phyloP scores from a whole-genome alignment of 495 filamentous ascomycete genomes.

The Penicillium cataractarum region DNA sequence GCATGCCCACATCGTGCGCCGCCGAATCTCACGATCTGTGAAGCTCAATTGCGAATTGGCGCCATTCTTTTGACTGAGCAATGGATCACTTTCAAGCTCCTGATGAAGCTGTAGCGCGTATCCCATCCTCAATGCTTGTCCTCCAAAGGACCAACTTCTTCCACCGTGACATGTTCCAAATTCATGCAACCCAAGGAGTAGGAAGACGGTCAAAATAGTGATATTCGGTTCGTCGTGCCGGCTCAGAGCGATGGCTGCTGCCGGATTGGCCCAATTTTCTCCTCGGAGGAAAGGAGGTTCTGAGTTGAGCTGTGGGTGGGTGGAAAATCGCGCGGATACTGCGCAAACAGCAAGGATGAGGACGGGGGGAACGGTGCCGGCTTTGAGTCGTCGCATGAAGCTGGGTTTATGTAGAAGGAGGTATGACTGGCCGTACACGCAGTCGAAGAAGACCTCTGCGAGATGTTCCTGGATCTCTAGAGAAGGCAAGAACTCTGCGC shows the following conservation, averaged over 20 bases:
- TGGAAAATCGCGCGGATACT: constrained; percentile 92
- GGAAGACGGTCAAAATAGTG: constrained; percentile 84
- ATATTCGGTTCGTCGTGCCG: constrained; percentile 95
- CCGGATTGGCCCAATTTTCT: constrained; percentile 84
- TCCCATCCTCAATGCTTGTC: constrained; percentile 94
- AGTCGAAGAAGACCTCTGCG: constrained; percentile 94
- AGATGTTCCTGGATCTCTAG: constrained; percentile 93
- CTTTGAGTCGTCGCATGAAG: constrained; percentile 82
- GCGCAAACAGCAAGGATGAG: constrained; percentile 90
- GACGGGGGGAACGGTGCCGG: constrained; percentile 76
- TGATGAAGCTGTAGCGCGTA: constrained; percentile 93
- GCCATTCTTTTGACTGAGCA: constrained; percentile 59
- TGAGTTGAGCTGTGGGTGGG: constrained; percentile 80
- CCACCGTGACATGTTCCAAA: constrained; percentile 98
- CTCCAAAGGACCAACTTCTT: constrained; percentile 91
- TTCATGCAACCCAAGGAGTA: constrained; percentile 89
- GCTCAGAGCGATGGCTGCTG: constrained; percentile 79
- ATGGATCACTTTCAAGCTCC: constrained; percentile 87
- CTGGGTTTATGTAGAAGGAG: constrained; percentile 96
- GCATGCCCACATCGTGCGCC: constrained; percentile 97
- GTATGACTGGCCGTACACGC: constrained; percentile 93
- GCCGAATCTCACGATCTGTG: constrained; percentile 88
- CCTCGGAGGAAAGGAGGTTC: constrained; percentile 89
- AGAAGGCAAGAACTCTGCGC: constrained; percentile 80
- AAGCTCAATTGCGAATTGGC: constrained; percentile 73